These are phyloP conservation scores for Nakaseomyces nivariensis DNA, from an alignment of 1,139 yeast genomes.

Conservation along the genomic window DNA sequence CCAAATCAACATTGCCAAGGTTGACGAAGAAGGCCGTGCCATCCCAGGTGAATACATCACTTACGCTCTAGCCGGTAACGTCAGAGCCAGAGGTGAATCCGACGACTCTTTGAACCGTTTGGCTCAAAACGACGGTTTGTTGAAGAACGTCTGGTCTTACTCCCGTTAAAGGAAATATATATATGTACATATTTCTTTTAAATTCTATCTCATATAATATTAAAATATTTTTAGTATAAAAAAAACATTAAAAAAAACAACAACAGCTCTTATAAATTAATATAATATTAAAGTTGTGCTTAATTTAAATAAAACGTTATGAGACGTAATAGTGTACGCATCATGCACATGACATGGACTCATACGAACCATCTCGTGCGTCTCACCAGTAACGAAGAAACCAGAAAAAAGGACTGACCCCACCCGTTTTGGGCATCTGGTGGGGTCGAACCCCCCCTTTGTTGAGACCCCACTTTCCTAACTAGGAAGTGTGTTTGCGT, in stretches of 20 bases:
- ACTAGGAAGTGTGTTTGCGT: background rate
- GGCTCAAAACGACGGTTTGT: constrained; percentile 97
- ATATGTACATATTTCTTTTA: constrained; percentile 1
- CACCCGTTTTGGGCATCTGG: no score
- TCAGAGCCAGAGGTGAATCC: constrained; percentile 87
- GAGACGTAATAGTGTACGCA: background rate
- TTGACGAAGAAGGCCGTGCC: constrained; percentile 94
- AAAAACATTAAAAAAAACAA: background rate
- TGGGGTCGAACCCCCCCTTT: background rate
- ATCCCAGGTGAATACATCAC: constrained; percentile 86
- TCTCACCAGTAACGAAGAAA: background rate
- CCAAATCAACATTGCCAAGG: constrained; percentile 79
- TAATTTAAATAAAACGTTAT: background rate
- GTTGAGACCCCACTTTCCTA: constrained; percentile 1
- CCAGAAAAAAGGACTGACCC: background rate
- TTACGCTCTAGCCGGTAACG: constrained; percentile 95
- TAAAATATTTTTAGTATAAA: background rate
- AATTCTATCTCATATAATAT: background rate
- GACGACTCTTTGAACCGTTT: constrained; percentile 99
- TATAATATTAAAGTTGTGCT: background rate
- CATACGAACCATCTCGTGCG: background rate
- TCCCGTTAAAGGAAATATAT: constrained; percentile 59
- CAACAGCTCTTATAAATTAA: no score
- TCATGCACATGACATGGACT: background rate
- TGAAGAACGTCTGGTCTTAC: constrained; percentile 98